Evolutionary conservation across 108 stramenopile species (phyloP), one percentile per base, ranked within the genome.

Genomic region (Skeletonema grethae): DNA sequence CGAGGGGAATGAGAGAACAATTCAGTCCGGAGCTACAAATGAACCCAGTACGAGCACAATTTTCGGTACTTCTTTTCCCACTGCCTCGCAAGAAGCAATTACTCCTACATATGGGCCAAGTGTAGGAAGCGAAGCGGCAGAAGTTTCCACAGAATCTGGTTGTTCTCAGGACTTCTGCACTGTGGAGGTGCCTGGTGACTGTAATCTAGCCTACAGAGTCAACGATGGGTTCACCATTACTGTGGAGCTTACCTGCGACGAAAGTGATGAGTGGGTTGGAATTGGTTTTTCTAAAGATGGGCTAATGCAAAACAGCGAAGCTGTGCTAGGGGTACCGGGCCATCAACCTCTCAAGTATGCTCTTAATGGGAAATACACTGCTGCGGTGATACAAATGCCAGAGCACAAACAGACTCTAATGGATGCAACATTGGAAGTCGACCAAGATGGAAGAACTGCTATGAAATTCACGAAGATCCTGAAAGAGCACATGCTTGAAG

Each of bases 231-330:
- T 24, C 15, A 53, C 50, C 7, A 53, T 53, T 53, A 53, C 50
- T 4, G n/a, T 53, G 22, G 50, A 53, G 20, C 50, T 53, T 16
- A 53, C 50, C 50, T 53, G 50, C n/a, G 50, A 53, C 15, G 50
- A 22, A 53, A 53, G 50, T 53, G 60, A 31, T 16, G 60, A 20
- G 18, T 61, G 60, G 60, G 31, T 61, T 24, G 60, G 60, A 18
- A 18, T 61, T 8, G 60, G 34, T 20, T 61, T 61, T 36, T 61
- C 60, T 36, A 35, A 16, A 13, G 35, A 32, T 32, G 60, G 60
- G 10, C 13, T 20, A 18, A 61, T 61, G 60, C 18, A 32, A 32
- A 24, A 24, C n/a, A 61, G 60, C 30, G 35, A 32, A 16, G 60
- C 38, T 36, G 60, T 61, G 60, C 16, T 61, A 15, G 55, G 28